Conservation (phyloP, 2,329 filamentous ascomycete species). For the Alternaria alternata region DNA sequence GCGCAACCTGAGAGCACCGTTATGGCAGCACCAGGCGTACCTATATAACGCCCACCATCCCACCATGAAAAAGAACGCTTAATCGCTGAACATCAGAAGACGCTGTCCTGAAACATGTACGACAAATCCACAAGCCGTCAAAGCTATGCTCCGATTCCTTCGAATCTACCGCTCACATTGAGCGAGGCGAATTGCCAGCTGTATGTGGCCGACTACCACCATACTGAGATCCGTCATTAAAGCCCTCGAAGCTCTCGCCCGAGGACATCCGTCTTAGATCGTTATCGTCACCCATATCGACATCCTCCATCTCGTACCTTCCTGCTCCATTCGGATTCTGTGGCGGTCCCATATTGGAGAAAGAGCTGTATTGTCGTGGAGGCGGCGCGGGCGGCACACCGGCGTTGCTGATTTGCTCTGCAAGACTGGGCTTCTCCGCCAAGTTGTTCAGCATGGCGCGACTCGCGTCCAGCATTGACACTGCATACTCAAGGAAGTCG, state of each 20-base stretch:
- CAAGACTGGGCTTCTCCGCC: slow-evolving; percentile 54
- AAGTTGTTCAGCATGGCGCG: slow-evolving; percentile 55
- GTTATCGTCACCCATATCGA: slow-evolving; percentile 39
- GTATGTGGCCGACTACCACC: slow-evolving; percentile 33
- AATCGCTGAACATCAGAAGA: slow-evolving; percentile 12
- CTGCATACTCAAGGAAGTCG: slow-evolving; percentile 56
- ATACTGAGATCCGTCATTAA: slow-evolving; percentile 39
- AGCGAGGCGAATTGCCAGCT: slow-evolving; percentile 31
- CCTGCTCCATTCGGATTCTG: slow-evolving; percentile 19
- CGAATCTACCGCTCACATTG: slow-evolving; percentile 15
- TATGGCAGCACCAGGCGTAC: neutral
- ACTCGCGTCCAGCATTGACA: slow-evolving; percentile 56
- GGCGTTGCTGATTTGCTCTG: slow-evolving; percentile 48
- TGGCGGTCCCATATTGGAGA: slow-evolving; percentile 30
- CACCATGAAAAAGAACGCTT: slow-evolving; percentile 14
- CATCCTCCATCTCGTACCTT: slow-evolving; percentile 29
- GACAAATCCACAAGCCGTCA: neutral
- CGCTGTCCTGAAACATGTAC: neutral
- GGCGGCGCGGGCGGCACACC: slow-evolving; percentile 48
- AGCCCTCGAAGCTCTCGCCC: slow-evolving; percentile 45
- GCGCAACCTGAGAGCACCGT: slow-evolving; percentile 13
- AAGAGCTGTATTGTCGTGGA: slow-evolving; percentile 26
- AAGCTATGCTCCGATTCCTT: neutral
- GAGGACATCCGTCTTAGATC: slow-evolving; percentile 31
- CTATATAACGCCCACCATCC: slow-evolving; percentile 16